A percentile compares a stretch with the other conserved stretches of the same genome.
phyloP scores from a whole-genome alignment of 257 asterid species.

The Solanum phureja region DNA sequence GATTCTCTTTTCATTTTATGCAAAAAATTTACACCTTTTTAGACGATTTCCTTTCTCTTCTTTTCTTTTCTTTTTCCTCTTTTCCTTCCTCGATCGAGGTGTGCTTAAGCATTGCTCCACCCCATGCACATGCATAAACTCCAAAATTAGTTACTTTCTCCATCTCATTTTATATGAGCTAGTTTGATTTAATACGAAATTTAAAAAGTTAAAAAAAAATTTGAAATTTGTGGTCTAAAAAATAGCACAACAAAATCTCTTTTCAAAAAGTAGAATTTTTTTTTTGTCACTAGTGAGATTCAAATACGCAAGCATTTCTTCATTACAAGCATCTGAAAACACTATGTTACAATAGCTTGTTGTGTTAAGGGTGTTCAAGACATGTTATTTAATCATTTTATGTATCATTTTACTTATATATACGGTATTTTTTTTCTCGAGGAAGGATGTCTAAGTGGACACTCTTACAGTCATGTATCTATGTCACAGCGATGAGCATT shows the following conservation, averaged over 20 bases:
- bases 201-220: too few relatives aligned
- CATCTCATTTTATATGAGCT: not conserved
- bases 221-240: too few relatives aligned
- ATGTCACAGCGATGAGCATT: not conserved
- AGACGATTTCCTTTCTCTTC: slow-evolving; percentile 4
- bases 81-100: not conserved
- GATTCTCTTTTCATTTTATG: slow-evolving; percentile 28
- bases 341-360: too few relatives aligned
- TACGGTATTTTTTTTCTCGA: too few relatives aligned
- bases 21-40: not conserved
- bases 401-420: not conserved
- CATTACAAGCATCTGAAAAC: too few relatives aligned
- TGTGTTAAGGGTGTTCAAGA: not conserved
- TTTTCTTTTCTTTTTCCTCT: not conserved
- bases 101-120: not conserved
- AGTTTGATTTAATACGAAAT: too few relatives aligned
- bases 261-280: too few relatives aligned
- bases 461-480: not conserved
- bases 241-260: not conserved
- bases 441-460: too few relatives aligned
- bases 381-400: not conserved
- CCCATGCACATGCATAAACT: slow-evolving; percentile 13
- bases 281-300: not conserved
- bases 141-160: slow-evolving; percentile 20
- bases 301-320: not conserved